phyloP scores from a whole-genome alignment of 139 green algal genomes.

The Axilococcus clingmanii region DNA sequence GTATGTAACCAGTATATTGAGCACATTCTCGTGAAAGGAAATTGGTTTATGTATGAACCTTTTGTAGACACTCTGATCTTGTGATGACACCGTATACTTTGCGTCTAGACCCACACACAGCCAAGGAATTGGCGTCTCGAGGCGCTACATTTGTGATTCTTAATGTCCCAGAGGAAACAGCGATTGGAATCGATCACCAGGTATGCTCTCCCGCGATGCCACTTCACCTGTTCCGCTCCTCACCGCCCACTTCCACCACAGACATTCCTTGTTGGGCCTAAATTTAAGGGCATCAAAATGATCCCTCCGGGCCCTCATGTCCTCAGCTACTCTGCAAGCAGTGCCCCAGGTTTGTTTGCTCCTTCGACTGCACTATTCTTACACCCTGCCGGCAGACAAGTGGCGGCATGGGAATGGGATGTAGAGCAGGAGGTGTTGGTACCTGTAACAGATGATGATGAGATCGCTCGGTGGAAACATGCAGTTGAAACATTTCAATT shows the following conservation, averaged over 20 bases:
- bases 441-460: background rate
- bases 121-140: conserved; percentile 35
- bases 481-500: conserved; percentile 67
- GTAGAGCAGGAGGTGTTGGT: background rate
- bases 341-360: conserved; percentile 22
- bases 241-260: conserved; percentile 14
- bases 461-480: background rate
- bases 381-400: background rate
- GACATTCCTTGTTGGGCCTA: conserved; percentile 60
- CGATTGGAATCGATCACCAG: conserved; percentile 74
- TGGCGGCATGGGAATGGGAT: background rate
- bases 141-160: conserved; percentile 66
- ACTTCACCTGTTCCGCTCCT: background rate
- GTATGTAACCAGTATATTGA: too few species aligned
- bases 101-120: conserved; percentile 45
- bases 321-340: conserved; percentile 48
- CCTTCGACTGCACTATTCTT: conserved; percentile 23
- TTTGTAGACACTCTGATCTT: too few species aligned
- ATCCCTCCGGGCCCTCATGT: conserved; percentile 75
- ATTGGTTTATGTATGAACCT: too few species aligned
- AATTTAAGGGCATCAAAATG: conserved; percentile 88
- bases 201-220: conserved; percentile 17
- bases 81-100: conserved; percentile 40
- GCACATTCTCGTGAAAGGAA: too few species aligned
- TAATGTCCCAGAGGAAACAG: conserved; percentile 51